Evolutionary conservation across 2,329 filamentous ascomycete species (phyloP).

Genomic region (Alternaria sp.): DNA sequence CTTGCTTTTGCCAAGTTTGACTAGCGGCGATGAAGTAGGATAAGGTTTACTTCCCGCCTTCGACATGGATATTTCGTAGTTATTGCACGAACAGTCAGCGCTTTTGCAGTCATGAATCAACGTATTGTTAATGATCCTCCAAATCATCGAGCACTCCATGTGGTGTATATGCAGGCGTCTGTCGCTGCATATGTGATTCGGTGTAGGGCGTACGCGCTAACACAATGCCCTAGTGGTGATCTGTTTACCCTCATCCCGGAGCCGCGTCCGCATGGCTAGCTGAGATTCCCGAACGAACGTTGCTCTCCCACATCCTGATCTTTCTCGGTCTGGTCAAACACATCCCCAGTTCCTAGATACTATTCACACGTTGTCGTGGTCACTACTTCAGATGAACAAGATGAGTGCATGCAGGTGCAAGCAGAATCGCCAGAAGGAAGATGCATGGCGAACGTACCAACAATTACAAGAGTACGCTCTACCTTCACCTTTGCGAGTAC

Average conservation of each 20-base stretch:
- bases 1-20: constrained; percentile 77
- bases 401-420: neutral
- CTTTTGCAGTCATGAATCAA: neutral
- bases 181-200: neutral
- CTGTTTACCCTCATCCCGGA: neutral
- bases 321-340: neutral
- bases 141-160: neutral
- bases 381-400: neutral
- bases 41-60: neutral
- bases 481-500: neutral
- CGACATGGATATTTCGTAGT: neutral
- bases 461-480: neutral
- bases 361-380: neutral
- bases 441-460: neutral
- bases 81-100: neutral
- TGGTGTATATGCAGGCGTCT: neutral
- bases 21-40: constrained; percentile 7
- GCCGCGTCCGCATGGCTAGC: neutral
- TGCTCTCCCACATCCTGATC: neutral
- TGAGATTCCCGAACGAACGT: neutral
- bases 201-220: neutral
- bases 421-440: neutral
- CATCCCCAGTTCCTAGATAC: neutral
- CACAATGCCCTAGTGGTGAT: neutral
- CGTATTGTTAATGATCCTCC: neutral